phyloP scores from a whole-genome alignment of 768 basidiomycete genomes.

The Hygrocybe coccinea region DNA sequence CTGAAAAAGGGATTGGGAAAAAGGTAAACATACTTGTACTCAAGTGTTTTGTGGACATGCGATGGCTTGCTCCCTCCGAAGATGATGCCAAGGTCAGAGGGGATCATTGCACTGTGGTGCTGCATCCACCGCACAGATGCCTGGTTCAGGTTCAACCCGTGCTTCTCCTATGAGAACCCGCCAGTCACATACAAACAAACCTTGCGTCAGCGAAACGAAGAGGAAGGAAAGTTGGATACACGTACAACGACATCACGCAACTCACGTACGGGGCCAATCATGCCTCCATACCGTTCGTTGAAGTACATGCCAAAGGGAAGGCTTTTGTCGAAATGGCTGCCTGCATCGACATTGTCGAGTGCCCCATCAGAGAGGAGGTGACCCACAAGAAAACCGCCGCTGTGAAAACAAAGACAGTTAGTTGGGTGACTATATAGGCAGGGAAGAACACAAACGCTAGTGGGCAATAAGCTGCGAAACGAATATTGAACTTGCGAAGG shows the following conservation, averaged over 20 bases:
- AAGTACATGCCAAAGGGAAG: slow-evolving; percentile 35
- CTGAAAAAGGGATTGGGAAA: no score
- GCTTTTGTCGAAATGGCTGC: slow-evolving; percentile 39
- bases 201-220: background rate
- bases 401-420: no score
- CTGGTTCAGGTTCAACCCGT: slow-evolving; percentile 38
- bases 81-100: slow-evolving; percentile 39
- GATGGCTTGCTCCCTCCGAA: slow-evolving; percentile 41
- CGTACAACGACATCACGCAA: slow-evolving; percentile 38
- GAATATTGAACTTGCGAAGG: slow-evolving; percentile 41
- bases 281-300: slow-evolving; percentile 36
- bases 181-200: background rate
- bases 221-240: no score
- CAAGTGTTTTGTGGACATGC: slow-evolving; percentile 23
- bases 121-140: slow-evolving; percentile 49
- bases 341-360: slow-evolving; percentile 18
- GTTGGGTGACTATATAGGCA: background rate
- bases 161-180: slow-evolving; percentile 29
- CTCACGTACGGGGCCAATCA: slow-evolving; percentile 34
- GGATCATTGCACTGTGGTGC: slow-evolving; percentile 41
- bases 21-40: slow-evolving; percentile 10
- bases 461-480: slow-evolving; percentile 41
- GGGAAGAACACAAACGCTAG: slow-evolving; percentile 25
- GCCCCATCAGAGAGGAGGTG: slow-evolving; percentile 29
- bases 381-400: slow-evolving; percentile 41